phyloP scores from a whole-genome alignment of 768 basidiomycete genomes.

The Trametes cinnabarina region DNA sequence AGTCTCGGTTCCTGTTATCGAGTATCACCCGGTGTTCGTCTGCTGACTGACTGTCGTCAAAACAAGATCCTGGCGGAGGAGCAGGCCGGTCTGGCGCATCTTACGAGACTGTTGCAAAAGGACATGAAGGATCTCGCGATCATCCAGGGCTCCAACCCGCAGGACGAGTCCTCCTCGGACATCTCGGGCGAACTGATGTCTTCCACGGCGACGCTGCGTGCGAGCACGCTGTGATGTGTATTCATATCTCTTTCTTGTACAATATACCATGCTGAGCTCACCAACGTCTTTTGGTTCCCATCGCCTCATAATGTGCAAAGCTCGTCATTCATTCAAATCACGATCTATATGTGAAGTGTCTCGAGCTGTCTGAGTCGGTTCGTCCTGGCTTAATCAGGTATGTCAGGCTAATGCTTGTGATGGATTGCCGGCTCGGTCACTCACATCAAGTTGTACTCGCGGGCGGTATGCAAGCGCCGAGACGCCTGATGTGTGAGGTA shows the following conservation, averaged over 20 bases:
- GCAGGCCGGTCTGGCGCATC: slow-evolving; percentile 75
- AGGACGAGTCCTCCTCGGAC: slow-evolving; percentile 33
- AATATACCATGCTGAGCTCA: slow-evolving; percentile 3
- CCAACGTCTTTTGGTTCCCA: neutral
- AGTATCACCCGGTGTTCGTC: neutral
- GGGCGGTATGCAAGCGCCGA: too few relatives aligned
- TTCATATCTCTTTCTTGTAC: slow-evolving; percentile 2
- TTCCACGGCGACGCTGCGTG: slow-evolving; percentile 21
- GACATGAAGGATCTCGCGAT: slow-evolving; percentile 64
- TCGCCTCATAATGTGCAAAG: too few relatives aligned
- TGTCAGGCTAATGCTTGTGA: too few relatives aligned
- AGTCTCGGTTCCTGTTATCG: slow-evolving; percentile 12
- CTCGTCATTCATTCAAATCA: too few relatives aligned
- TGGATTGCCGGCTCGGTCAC: too few relatives aligned
- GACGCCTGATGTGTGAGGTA: too few relatives aligned
- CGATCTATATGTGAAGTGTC: too few relatives aligned
- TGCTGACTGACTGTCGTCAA: neutral
- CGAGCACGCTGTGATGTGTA: slow-evolving; percentile 18
- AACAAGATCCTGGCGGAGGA: slow-evolving; percentile 70
- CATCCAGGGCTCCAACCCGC: slow-evolving; percentile 41
- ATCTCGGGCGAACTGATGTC: neutral
- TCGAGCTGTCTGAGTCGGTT: too few relatives aligned
- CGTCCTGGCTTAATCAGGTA: too few relatives aligned
- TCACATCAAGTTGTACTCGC: too few relatives aligned
- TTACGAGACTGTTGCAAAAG: slow-evolving; percentile 70